These are phyloP conservation scores for Vanderwaltozyma yarrowii DNA, from an alignment of 805 yeast genomes.

Conservation along the genomic window DNA sequence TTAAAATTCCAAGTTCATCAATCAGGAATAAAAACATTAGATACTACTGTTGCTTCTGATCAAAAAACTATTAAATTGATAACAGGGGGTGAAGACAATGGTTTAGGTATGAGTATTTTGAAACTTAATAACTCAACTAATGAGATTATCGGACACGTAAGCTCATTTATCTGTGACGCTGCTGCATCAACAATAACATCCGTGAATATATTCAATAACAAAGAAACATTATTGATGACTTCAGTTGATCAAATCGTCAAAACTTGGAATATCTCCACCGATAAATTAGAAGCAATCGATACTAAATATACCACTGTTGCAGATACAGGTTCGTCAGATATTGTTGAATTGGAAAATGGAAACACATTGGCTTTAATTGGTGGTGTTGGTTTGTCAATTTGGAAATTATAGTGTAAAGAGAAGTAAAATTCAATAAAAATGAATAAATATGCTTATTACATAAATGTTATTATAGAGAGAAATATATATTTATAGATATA, in stretches of 20 bases:
- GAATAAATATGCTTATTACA: no score
- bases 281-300: conserved; percentile 25
- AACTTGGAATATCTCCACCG: conserved; percentile 42
- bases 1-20: conserved; percentile 58
- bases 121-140: conserved; percentile 14
- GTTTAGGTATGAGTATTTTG: conserved; percentile 38
- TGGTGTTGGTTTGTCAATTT: conserved; percentile 71
- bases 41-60: conserved; percentile 13
- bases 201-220: conserved; percentile 30
- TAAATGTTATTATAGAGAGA: no score
- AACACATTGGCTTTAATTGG: conserved; percentile 43
- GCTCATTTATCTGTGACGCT: conserved; percentile 40
- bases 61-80: conserved; percentile 30
- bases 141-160: conserved; percentile 16
- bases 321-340: conserved; percentile 72
- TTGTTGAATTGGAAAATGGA: conserved; percentile 23
- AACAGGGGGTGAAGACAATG: conserved; percentile 94
- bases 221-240: conserved; percentile 39
- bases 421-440: no score
- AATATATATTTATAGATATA: conserved; percentile 1
- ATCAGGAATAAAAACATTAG: conserved; percentile 69
- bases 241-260: conserved; percentile 79
- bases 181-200: conserved; percentile 86
- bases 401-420: no score
- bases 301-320: conserved; percentile 70